Evolutionary conservation across 306 rosid species (phyloP).

Genomic region (Dalbergia cultrata): DNA sequence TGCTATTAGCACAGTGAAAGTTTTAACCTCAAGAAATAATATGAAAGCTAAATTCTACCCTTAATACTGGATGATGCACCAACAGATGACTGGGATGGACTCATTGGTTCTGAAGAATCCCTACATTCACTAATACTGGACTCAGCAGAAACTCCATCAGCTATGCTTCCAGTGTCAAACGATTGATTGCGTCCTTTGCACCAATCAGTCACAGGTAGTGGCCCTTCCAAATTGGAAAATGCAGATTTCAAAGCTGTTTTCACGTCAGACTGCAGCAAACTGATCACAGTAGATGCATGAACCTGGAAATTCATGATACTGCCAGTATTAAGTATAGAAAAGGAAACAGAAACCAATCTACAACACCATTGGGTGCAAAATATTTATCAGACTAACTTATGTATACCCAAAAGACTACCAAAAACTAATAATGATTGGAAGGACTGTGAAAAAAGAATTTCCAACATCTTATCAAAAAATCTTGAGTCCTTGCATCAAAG

Average conservation of each 20-base stretch:
- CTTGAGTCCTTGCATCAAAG: slow-evolving; percentile 21
- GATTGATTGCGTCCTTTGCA: slow-evolving; percentile 91
- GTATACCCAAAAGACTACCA: slow-evolving; percentile 28
- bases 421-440: slow-evolving; percentile 6
- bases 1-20: slow-evolving; percentile 40
- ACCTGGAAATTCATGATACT: slow-evolving; percentile 65
- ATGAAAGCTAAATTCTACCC: slow-evolving; percentile 57
- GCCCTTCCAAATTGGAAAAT: slow-evolving; percentile 87
- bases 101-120: slow-evolving; percentile 91
- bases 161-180: slow-evolving; percentile 67
- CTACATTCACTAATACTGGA: slow-evolving; percentile 82
- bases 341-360: slow-evolving; percentile 34
- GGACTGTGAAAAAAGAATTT: slow-evolving; percentile 1
- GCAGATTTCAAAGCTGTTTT: slow-evolving; percentile 96
- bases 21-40: slow-evolving; percentile 30
- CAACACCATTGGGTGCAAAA: slow-evolving; percentile 32
- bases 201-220: slow-evolving; percentile 90
- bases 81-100: slow-evolving; percentile 90
- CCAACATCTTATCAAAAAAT: slow-evolving; percentile 5
- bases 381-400: slow-evolving; percentile 25
- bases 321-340: slow-evolving; percentile 43
- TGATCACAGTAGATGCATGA: slow-evolving; percentile 81
- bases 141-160: slow-evolving; percentile 89
- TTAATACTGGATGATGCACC: slow-evolving; percentile 82
- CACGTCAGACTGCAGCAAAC: slow-evolving; percentile 93